Base-by-base conservation (phyloP, 495 filamentous ascomycete species). In the Letharia lupina region DNA sequence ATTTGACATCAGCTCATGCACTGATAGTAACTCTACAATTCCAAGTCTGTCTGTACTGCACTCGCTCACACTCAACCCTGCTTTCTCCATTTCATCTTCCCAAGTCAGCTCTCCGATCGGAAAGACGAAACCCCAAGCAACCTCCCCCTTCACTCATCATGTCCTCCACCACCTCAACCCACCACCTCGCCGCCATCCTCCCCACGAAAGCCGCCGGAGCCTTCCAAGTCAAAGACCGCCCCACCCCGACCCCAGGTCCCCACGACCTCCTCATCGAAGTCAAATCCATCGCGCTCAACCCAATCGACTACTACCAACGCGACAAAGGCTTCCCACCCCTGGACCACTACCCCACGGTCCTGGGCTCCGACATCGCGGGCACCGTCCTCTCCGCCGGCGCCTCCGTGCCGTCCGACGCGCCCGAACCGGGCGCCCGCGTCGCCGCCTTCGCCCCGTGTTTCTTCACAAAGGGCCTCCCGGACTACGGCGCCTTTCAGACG, bases 241-340 rank as follows among this genome's bases (percentile, higher is more conserved):
- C 66, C 15, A 77, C 75, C 4, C 76, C 74, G 33, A 71, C 69
- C 39, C 76, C 76, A 63, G 81, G 80, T 4, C 78, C 80, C 35
- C 71, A 70, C 44, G 79, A 84, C 45, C 73, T 84, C 68, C 78
- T 84, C 44, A 74, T 84, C 65, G 73, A 69, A 11, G 76, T 80
- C 65, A 78, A 82, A 64, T 75, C 81, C 28, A 63, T 83, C 35
- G 80, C 80, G 35, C 70, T 84, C 59, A 85, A 84, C 10, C 76
- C 79, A 1, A 61, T 76, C 64, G 78, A 80, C 60, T 91, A 91
- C 74, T 83, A 87, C 20, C 80, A 85, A 45, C 85, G 87, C 63
- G 88, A 86, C 39, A 86, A 90, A 71, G 79, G 88, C 61, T 95
- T 96, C 81, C 31, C 45, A 0, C 88, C 88, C 73, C 89, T 93